A percentile compares a stretch with the other conserved stretches of the same genome.
Conservation (phyloP, 1,139 yeast species). For the Kluyveromyces sp. region DNA sequence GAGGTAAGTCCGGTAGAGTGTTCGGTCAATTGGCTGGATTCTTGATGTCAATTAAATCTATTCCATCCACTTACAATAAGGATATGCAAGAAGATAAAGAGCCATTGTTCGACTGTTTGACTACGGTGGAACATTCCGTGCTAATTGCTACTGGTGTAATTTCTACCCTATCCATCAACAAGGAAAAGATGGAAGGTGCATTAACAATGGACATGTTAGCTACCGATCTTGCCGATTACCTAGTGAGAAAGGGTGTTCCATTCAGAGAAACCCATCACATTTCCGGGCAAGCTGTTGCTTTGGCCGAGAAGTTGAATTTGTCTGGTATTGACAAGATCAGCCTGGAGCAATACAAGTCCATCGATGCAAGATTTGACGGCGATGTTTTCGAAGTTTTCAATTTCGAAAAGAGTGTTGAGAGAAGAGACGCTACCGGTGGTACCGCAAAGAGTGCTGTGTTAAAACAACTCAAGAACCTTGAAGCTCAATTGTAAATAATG, state of each 20-base stretch:
- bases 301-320: slow-evolving; percentile 69
- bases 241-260: slow-evolving; percentile 96
- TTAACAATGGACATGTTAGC: slow-evolving; percentile 99
- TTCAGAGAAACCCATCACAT: slow-evolving; percentile 98
- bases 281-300: slow-evolving; percentile 92
- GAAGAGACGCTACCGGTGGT: slow-evolving; percentile 95
- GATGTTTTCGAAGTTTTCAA: slow-evolving; percentile 82
- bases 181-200: slow-evolving; percentile 73
- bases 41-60: slow-evolving; percentile 89
- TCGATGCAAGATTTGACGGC: slow-evolving; percentile 69
- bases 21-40: slow-evolving; percentile 93
- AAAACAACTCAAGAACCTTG: slow-evolving; percentile 53
- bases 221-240: slow-evolving; percentile 94
- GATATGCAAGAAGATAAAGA: slow-evolving; percentile 99
- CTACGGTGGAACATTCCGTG: slow-evolving; percentile 88
- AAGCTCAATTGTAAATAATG: slow-evolving; percentile 20
- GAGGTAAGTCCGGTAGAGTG: slow-evolving; percentile 97
- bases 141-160: slow-evolving; percentile 93
- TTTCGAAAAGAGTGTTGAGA: slow-evolving; percentile 90
- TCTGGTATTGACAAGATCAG: slow-evolving; percentile 77
- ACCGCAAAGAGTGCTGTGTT: slow-evolving; percentile 87
- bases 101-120: slow-evolving; percentile 84
- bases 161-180: slow-evolving; percentile 69
- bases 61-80: slow-evolving; percentile 95
- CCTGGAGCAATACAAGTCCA: slow-evolving; percentile 65